phyloP scores from a whole-genome alignment of 257 asterid genomes.

The Perilla frutescens region DNA sequence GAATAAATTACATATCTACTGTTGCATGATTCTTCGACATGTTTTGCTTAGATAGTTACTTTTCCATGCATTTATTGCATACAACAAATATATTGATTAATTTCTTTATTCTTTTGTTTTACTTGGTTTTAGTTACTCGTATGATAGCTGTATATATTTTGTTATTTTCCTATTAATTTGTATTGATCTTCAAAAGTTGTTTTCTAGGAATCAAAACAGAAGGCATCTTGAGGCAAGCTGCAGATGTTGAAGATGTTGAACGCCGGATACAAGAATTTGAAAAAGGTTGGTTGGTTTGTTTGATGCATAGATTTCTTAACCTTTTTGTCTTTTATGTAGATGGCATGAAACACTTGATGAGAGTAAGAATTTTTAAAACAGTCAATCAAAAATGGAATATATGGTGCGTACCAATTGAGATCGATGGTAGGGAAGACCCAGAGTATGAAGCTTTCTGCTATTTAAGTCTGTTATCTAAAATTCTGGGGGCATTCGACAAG shows the following conservation, averaged over 20 bases:
- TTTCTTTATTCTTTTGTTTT: constrained; percentile 1
- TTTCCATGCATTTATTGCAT: background rate
- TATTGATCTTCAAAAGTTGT: constrained; percentile 37
- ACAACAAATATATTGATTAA: background rate
- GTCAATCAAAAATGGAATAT: background rate
- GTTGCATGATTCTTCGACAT: background rate
- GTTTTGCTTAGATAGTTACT: background rate
- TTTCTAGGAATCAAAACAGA: constrained; percentile 81
- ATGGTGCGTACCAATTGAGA: background rate
- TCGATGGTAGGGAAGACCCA: background rate
- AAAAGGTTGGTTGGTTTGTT: constrained; percentile 66
- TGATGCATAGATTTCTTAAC: constrained; percentile 10
- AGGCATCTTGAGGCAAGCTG: constrained; percentile 98
- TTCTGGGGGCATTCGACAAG: too few species aligned
- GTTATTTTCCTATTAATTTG: constrained; percentile 30
- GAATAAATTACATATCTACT: background rate
- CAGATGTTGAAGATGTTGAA: constrained; percentile 97
- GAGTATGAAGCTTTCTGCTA: too few species aligned
- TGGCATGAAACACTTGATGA: background rate
- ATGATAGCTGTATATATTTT: background rate
- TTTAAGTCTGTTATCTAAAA: too few species aligned
- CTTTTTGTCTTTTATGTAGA: constrained; percentile 9
- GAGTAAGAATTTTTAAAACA: background rate
- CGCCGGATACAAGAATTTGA: constrained; percentile 90
- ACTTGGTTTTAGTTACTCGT: constrained; percentile 7